Evolutionary conservation across 1,284 basidiomycete species (phyloP).

Genomic region (Ceratobasidium papillatum): DNA sequence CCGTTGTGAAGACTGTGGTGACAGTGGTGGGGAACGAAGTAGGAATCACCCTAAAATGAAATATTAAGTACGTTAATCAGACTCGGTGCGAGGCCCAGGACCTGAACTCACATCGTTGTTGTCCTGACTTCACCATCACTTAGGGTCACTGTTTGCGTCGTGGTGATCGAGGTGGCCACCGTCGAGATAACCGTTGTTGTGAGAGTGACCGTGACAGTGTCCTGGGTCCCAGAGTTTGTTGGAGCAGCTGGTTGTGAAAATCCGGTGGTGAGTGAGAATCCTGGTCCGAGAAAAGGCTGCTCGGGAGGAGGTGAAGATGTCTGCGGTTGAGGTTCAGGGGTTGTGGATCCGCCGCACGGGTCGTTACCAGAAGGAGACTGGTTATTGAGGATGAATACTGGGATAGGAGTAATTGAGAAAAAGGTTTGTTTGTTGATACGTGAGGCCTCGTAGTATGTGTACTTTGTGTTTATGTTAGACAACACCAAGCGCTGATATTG

Average conservation of each 20-base stretch:
- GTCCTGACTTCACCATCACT: conserved; percentile 10
- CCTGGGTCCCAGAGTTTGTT: conserved; percentile 34
- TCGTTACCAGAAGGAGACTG: conserved; percentile 4
- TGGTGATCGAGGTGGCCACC: conserved; percentile 10
- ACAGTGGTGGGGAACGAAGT: conserved; percentile 24
- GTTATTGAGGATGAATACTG: conserved; percentile 38
- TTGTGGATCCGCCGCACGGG: conserved; percentile 9
- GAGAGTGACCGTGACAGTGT: conserved; percentile 33
- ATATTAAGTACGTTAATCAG: not conserved
- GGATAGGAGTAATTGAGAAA: conserved; percentile 37
- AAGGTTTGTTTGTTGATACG: conserved; percentile 32
- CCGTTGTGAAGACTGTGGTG: conserved; percentile 34
- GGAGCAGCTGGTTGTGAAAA: conserved; percentile 34
- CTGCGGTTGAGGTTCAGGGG: conserved; percentile 26
- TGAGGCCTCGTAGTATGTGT: conserved; percentile 44
- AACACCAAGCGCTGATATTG: not conserved
- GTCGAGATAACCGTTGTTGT: conserved; percentile 27
- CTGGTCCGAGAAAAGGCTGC: conserved; percentile 32
- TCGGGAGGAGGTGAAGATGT: conserved; percentile 32
- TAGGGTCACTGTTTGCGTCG: conserved; percentile 30
- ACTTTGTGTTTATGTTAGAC: conserved; percentile 8
- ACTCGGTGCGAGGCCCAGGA: conserved; percentile 4
- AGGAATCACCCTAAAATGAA: conserved; percentile 26
- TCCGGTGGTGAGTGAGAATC: conserved; percentile 38
- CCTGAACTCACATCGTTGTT: conserved; percentile 14